These are phyloP conservation scores for Ailanthus altissimus DNA, from an alignment of 345 rosid genomes.

Conservation along the genomic window DNA sequence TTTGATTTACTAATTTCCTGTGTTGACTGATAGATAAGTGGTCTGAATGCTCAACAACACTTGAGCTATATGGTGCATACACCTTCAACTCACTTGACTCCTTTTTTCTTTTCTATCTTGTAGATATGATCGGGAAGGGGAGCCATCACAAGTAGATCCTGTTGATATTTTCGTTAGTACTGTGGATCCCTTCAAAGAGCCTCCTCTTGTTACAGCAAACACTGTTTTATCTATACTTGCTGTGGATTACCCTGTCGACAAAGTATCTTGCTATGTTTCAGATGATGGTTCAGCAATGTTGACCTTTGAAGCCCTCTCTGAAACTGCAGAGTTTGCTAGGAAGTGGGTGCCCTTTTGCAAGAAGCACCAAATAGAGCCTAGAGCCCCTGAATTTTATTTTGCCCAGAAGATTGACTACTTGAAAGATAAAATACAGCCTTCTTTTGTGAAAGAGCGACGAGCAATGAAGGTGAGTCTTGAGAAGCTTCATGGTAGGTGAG, in stretches of 20 bases:
- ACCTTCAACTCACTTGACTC: neutral
- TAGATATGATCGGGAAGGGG: slow-evolving; percentile 97
- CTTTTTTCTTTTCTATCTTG: slow-evolving; percentile 21
- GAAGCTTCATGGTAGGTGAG: slow-evolving; percentile 14
- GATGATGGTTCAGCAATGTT: slow-evolving; percentile 99
- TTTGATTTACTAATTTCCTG: slow-evolving; percentile 12
- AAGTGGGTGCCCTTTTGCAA: slow-evolving; percentile 99
- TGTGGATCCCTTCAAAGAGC: slow-evolving; percentile 99
- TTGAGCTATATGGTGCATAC: neutral
- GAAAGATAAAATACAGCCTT: slow-evolving; percentile 97
- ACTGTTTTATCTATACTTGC: slow-evolving; percentile 96
- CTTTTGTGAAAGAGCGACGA: slow-evolving; percentile 97
- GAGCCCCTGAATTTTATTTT: slow-evolving; percentile 99
- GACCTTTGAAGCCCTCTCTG: slow-evolving; percentile 97
- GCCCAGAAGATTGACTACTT: slow-evolving; percentile 97
- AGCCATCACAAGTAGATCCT: slow-evolving; percentile 92
- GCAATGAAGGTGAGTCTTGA: slow-evolving; percentile 81
- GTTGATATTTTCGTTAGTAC: slow-evolving; percentile 99
- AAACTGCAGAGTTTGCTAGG: slow-evolving; percentile 98
- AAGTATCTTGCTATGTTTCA: slow-evolving; percentile 98
- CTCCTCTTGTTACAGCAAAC: slow-evolving; percentile 95
- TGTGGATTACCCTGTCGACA: slow-evolving; percentile 99
- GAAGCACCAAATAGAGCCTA: slow-evolving; percentile 95
- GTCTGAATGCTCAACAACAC: no score
- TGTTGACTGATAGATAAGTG: neutral